phyloP scores from a whole-genome alignment of 441 rosid genomes.

The Sinapis alba region DNA sequence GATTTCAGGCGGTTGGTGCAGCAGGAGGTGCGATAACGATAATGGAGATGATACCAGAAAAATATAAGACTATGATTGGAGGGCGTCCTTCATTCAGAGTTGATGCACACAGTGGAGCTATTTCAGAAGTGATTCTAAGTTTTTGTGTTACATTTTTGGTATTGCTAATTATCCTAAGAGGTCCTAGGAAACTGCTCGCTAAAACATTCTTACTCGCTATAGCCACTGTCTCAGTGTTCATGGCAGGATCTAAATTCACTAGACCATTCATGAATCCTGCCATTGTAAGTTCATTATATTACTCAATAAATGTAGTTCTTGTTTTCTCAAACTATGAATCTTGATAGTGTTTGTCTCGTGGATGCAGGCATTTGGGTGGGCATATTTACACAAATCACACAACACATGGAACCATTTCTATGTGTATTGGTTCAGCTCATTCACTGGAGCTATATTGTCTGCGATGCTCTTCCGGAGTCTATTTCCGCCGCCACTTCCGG shows the following conservation, averaged over 20 bases:
- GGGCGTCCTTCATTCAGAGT: conserved; percentile 60
- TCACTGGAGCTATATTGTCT: conserved; percentile 74
- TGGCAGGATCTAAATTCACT: conserved; percentile 64
- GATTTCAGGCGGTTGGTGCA: conserved; percentile 78
- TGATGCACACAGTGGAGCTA: conserved; percentile 73
- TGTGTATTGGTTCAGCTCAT: conserved; percentile 90
- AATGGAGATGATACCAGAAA: conserved; percentile 67
- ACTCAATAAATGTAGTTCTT: not conserved
- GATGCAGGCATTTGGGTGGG: conserved; percentile 95
- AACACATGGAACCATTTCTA: conserved; percentile 90
- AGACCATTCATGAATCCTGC: conserved; percentile 95
- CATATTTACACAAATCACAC: conserved; percentile 74
- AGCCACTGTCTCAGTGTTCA: conserved; percentile 55
- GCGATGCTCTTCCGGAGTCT: conserved; percentile 72
- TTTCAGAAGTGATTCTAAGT: conserved; percentile 77
- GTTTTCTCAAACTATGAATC: not conserved
- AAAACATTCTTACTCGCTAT: conserved; percentile 67
- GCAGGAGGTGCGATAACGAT: conserved; percentile 75
- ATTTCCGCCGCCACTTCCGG: conserved; percentile 55
- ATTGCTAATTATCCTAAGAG: conserved; percentile 64
- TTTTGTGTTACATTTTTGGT: conserved; percentile 64
- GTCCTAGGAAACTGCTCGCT: conserved; percentile 55
- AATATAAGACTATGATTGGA: conserved; percentile 63
- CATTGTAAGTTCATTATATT: conserved; percentile 55
- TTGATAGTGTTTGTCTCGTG: not conserved